Percentiles rank a stretch among this genome's conserved stretches.
Conservation (phyloP, 129 eudicot species). For the Ambrosia trifida region DNA sequence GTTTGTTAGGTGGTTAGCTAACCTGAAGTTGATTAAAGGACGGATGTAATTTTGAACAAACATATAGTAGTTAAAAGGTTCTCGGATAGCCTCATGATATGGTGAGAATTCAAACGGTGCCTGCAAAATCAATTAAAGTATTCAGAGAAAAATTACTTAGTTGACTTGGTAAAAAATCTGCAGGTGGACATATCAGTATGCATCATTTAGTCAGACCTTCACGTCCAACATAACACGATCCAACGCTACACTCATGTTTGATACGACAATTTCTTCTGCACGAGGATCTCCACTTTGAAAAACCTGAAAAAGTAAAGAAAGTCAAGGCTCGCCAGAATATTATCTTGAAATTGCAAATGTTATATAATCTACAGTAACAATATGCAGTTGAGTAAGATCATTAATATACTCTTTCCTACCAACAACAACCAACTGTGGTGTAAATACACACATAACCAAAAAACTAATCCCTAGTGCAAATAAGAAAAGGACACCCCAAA, state of each 20-base stretch:
- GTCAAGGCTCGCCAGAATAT: background rate
- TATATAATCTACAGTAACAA: background rate
- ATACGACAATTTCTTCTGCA: constrained; percentile 61
- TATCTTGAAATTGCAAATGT: background rate
- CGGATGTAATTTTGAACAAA: constrained; percentile 77
- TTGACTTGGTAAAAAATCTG: background rate
- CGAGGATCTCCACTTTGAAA: constrained; percentile 58
- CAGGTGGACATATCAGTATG: background rate
- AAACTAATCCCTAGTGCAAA: background rate
- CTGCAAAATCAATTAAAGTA: constrained; percentile 43
- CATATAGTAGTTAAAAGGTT: constrained; percentile 75
- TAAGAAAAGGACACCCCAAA: constrained; percentile 8
- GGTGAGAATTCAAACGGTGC: constrained; percentile 86
- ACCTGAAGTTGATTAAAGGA: constrained; percentile 82
- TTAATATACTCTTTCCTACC: background rate
- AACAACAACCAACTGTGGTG: background rate
- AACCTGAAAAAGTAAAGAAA: constrained; percentile 48
- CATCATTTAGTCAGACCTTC: constrained; percentile 44
- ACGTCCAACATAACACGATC: constrained; percentile 71
- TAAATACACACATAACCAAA: background rate
- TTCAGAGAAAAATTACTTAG: background rate
- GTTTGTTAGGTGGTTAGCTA: constrained; percentile 21
- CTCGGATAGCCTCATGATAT: constrained; percentile 74
- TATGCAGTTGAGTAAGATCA: background rate
- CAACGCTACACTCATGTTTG: constrained; percentile 73